Evolutionary conservation across 306 rosid species (phyloP), one percentile per base, ranked within the genome.

Genomic region (Cicer judaicum): DNA sequence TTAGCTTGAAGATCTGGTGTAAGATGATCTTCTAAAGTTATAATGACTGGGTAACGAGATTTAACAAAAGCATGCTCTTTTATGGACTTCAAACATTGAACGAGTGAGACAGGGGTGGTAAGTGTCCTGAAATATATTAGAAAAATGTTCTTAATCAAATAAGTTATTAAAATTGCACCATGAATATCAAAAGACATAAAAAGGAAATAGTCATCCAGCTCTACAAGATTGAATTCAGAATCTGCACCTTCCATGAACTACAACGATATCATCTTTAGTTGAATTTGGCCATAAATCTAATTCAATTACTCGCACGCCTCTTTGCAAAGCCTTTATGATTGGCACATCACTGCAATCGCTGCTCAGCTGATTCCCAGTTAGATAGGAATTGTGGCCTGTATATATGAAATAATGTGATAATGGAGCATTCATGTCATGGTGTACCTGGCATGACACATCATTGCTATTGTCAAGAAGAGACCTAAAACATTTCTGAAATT

Each of bases 341-440:
- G 98, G 98, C 43, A 72, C 86, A 70, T 87, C 94, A 38, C 98
- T 93, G 44, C 94, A 91, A 57, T 89, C 94, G 63, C 98, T 91
- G 85, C 92, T 93, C 11, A 93, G 90, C 78, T 93, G 98, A 88
- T 93, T 93, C 79, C 98, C 98, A 48, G 97, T 91, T 1, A 93
- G 86, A 75, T 93, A 93, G 40, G 98, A 93, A 86, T 93, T 93
- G 86, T 93, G 98, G 72, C 98, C 98, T 77, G 98, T 93, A 63
- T 91, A 89, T 89, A 91, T 93, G 91, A 84, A 93, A 85, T 93
- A 93, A 85, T 93, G 97, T 74, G 98, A 91, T 60, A 91, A 79
- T 12, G 98, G 98, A 60, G 91, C 92, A 54, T 78, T 83, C 98
- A 91, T 93, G 64, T 91, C 97, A 69, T 93, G 98, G 79, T 91